Evolutionary conservation across 2,329 filamentous ascomycete species (phyloP).

Genomic region (Harringtonia lauricola): DNA sequence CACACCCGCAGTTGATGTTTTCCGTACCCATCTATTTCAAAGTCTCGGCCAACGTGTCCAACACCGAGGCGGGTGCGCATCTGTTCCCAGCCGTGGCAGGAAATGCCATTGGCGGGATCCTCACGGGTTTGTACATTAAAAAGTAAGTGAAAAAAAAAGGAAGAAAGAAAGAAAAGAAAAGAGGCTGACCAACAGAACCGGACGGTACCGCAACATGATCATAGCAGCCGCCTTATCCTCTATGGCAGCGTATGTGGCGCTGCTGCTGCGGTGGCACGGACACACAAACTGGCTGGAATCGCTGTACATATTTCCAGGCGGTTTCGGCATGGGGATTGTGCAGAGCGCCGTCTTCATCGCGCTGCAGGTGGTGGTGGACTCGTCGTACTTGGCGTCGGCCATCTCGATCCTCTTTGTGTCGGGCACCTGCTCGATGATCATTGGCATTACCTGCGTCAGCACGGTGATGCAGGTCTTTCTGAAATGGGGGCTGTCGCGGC

Average conservation of each 20-base stretch:
- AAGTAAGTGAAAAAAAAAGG: conserved; percentile 13
- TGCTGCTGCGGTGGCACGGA: conserved; percentile 49
- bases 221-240: conserved; percentile 38
- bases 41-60: conserved; percentile 44
- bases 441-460: conserved; percentile 27
- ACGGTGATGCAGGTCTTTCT: conserved; percentile 20
- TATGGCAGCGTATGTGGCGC: conserved; percentile 36
- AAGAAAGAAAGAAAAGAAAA: background rate
- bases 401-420: conserved; percentile 29
- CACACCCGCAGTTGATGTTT: conserved; percentile 40
- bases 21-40: conserved; percentile 61
- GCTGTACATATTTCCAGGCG: conserved; percentile 45
- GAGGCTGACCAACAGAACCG: conserved; percentile 29
- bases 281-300: conserved; percentile 43
- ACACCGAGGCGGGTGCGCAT: conserved; percentile 46
- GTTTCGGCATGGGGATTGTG: conserved; percentile 28
- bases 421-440: conserved; percentile 23
- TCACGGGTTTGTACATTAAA: conserved; percentile 46
- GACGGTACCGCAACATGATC: conserved; percentile 45
- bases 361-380: conserved; percentile 27
- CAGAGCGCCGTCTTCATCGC: conserved; percentile 30
- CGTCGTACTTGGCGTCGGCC: conserved; percentile 26
- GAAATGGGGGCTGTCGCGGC: conserved; percentile 10
- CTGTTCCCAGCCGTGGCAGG: conserved; percentile 57
- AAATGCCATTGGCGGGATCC: conserved; percentile 52